Evolutionary conservation across 2,329 filamentous ascomycete genomes (phyloP).

Genomic region (Paramyrothecium sp.): DNA sequence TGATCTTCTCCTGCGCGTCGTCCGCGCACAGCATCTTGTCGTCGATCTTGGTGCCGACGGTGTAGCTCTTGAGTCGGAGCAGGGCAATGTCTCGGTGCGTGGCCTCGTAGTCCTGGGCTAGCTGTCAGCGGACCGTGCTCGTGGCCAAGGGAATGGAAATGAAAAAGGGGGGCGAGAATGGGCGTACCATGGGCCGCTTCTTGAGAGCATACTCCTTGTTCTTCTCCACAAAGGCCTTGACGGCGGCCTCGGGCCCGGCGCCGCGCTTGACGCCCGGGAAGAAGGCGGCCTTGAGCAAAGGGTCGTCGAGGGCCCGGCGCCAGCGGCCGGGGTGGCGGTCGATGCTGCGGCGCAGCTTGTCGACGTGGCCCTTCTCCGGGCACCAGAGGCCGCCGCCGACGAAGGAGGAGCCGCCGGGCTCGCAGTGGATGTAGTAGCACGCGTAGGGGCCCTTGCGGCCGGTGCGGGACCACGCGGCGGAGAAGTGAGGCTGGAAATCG

Average conservation of each 20-base stretch:
- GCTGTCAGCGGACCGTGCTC: neutral
- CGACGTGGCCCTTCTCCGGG: constrained; percentile 66
- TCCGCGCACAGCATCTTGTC: constrained; percentile 64
- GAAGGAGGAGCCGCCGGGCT: constrained; percentile 69
- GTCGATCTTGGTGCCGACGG: constrained; percentile 63
- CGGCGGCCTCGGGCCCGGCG: constrained; percentile 47
- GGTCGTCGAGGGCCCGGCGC: constrained; percentile 63
- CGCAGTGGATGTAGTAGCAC: constrained; percentile 82
- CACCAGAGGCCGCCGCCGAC: constrained; percentile 82
- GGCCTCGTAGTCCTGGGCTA: constrained; percentile 64
- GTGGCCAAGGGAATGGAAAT: neutral
- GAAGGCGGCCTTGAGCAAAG: constrained; percentile 62
- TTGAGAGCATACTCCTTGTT: constrained; percentile 79
- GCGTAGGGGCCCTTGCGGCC: constrained; percentile 86
- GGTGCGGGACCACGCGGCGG: constrained; percentile 82
- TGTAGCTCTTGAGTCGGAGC: constrained; percentile 78
- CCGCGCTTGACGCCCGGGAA: constrained; percentile 41
- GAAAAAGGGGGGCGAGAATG: neutral
- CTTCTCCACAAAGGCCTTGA: constrained; percentile 67
- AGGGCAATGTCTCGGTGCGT: constrained; percentile 79
- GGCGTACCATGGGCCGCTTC: constrained; percentile 75
- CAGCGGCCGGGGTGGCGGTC: constrained; percentile 70
- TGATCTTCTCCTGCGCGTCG: constrained; percentile 64
- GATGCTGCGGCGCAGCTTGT: constrained; percentile 69
- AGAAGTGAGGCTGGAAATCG: constrained; percentile 66